Conservation (phyloP, 495 filamentous ascomycete genomes). For the Daldinia childiae region DNA sequence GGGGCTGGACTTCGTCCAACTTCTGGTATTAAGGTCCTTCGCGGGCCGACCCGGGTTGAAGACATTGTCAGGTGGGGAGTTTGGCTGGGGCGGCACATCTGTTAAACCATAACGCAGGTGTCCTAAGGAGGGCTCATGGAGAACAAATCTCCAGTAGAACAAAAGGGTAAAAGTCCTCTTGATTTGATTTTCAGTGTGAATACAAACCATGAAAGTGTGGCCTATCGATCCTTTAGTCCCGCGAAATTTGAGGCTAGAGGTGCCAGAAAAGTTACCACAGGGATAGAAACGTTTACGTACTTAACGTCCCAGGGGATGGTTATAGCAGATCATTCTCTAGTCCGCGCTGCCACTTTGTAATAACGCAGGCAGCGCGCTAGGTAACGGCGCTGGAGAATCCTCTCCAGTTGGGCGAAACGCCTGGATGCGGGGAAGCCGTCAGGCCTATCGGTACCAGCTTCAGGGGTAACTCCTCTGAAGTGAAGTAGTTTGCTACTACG, state of each 20-base stretch:
- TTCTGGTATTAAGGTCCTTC: slow-evolving; percentile 15
- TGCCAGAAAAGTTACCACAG: slow-evolving; percentile 15
- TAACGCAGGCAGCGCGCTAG: not conserved
- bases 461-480: slow-evolving; percentile 32
- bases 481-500: slow-evolving; percentile 4
- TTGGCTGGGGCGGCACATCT: slow-evolving; percentile 14
- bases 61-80: slow-evolving; percentile 15
- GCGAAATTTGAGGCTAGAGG: slow-evolving; percentile 15
- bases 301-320: slow-evolving; percentile 2
- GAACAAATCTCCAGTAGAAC: slow-evolving; percentile 16
- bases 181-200: slow-evolving; percentile 16
- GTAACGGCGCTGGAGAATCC: not conserved
- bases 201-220: slow-evolving; percentile 16
- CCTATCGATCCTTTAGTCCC: slow-evolving; percentile 15
- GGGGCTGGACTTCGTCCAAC: slow-evolving; percentile 12
- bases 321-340: not conserved
- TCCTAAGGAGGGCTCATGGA: slow-evolving; percentile 9
- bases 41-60: slow-evolving; percentile 12
- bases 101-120: slow-evolving; percentile 16
- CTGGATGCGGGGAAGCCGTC: slow-evolving; percentile 3
- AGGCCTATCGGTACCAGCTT: not conserved
- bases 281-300: not conserved
- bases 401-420: not conserved
- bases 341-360: not conserved
- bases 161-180: slow-evolving; percentile 13